Evolutionary conservation across 2,329 filamentous ascomycete species (phyloP).

Genomic region (Hypoxylon sp.): DNA sequence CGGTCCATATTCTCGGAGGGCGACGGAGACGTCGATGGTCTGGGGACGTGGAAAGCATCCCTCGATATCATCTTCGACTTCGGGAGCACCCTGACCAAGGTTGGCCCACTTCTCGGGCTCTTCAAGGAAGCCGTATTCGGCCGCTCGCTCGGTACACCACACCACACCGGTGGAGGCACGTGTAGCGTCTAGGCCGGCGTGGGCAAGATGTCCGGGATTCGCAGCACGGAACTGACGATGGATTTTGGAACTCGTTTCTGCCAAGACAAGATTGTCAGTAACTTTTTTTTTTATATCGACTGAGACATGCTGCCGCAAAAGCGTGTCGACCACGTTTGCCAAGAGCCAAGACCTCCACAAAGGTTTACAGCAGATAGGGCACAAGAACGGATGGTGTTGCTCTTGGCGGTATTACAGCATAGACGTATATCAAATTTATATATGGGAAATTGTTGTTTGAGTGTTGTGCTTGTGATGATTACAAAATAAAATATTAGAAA

Average conservation of each 20-base stretch:
- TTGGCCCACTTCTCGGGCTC: constrained; percentile 89
- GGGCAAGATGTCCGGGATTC: constrained; percentile 89
- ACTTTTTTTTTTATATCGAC: constrained; percentile 9
- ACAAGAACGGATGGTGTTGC: constrained; percentile 16
- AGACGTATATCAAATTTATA: not conserved
- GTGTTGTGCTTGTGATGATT: too few species aligned
- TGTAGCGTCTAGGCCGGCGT: constrained; percentile 88
- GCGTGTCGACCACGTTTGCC: constrained; percentile 35
- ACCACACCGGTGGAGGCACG: constrained; percentile 92
- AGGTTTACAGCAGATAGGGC: constrained; percentile 18
- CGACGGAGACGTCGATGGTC: constrained; percentile 78
- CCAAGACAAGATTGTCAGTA: constrained; percentile 42
- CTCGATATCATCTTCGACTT: constrained; percentile 91
- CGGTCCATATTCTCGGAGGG: constrained; percentile 88
- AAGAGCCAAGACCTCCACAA: constrained; percentile 44
- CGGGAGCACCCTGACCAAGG: constrained; percentile 90
- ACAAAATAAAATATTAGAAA: constrained; percentile 15
- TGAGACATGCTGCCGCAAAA: constrained; percentile 31
- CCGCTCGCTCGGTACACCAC: constrained; percentile 88
- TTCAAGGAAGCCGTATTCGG: constrained; percentile 87
- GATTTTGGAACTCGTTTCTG: constrained; percentile 83
- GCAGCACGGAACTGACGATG: constrained; percentile 89
- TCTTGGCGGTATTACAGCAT: constrained; percentile 41
- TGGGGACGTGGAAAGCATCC: constrained; percentile 87
- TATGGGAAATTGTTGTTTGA: too few species aligned